phyloP scores from a whole-genome alignment of 305 asterid genomes.

The Ilex paraguariensis region DNA sequence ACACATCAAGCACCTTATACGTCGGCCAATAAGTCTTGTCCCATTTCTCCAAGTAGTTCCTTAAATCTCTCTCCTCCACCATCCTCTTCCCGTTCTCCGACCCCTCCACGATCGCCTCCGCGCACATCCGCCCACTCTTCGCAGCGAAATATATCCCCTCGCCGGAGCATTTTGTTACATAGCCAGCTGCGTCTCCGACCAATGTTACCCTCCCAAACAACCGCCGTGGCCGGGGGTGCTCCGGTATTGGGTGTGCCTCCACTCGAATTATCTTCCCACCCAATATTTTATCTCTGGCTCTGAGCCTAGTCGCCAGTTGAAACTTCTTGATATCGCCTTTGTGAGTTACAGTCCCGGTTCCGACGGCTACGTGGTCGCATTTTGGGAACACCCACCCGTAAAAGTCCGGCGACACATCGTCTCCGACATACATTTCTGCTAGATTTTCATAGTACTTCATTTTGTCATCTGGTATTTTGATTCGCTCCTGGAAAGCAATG shows the following conservation, averaged over 20 bases:
- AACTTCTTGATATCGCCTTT: slow-evolving; percentile 73
- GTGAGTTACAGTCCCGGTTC: slow-evolving; percentile 87
- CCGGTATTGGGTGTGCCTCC: slow-evolving; percentile 95
- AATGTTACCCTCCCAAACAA: slow-evolving; percentile 71
- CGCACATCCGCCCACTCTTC: slow-evolving; percentile 95
- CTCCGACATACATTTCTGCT: slow-evolving; percentile 96
- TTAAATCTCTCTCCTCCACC: slow-evolving; percentile 82
- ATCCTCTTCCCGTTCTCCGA: slow-evolving; percentile 82
- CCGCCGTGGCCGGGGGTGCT: slow-evolving; percentile 81
- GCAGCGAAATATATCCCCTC: slow-evolving; percentile 96
- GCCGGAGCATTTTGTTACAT: slow-evolving; percentile 92
- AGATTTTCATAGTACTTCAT: slow-evolving; percentile 80
- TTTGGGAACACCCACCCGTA: slow-evolving; percentile 97
- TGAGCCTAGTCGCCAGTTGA: slow-evolving; percentile 62
- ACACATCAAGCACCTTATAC: slow-evolving; percentile 75
- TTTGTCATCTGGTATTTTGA: slow-evolving; percentile 64
- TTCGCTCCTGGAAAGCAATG: slow-evolving; percentile 88
- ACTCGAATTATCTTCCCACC: slow-evolving; percentile 87
- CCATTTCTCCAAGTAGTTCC: slow-evolving; percentile 91
- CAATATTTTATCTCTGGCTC: slow-evolving; percentile 68
- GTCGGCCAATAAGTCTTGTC: slow-evolving; percentile 97
- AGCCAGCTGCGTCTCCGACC: slow-evolving; percentile 96
- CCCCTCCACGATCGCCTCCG: slow-evolving; percentile 89
- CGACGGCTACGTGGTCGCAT: slow-evolving; percentile 94
- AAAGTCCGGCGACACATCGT: slow-evolving; percentile 86